Evolutionary conservation across 2,329 filamentous ascomycete genomes (phyloP), one percentile per base, ranked within the genome.

Genomic region (Annulohypoxylon truncatum): DNA sequence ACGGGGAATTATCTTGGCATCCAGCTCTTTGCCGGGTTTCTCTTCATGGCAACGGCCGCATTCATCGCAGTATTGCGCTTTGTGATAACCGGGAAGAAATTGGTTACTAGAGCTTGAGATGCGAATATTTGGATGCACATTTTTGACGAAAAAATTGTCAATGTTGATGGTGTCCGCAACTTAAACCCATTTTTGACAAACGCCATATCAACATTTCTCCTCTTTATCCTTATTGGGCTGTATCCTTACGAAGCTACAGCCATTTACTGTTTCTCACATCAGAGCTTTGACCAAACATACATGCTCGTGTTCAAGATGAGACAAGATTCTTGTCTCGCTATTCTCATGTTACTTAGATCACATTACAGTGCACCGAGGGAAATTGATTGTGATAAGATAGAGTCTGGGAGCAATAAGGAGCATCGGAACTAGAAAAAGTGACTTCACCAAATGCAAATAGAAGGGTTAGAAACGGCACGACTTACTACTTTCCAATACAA

Each of bases 11-110:
- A 77, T 44, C 56, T 78, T 7, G 72, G 73, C 3, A 71, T 76
- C 31, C 75, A 78, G 62, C 57, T 78, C 10, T 75, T 74, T 26
- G 68, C 74, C 4, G 76, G 71, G 1, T 72, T 74, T 46, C 62
- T 71, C 2, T 72, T 77, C 50, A 53, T 74, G 28, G 66, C 67
- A 12, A 73, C 71, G 1, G 69, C 70, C 2, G 35, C 48, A 0
- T 68, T 68, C 5, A 42, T 74, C 5, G 50, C 71, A 4, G 52
- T 28, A 24, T 46, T 70, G 10, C 61, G 67, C 3, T 56, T 72
- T 15, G 52, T 35, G 5, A 26, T 71, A 12, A 70, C 59, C 2
- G 67, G 69, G 3, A 66, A 53, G n/a, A 66, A 61, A 29, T 40
- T 64, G 26, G 40, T 57, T 26, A 68, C 48, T 2, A 71, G 61